These are phyloP conservation scores for Silene coronaria DNA, from an alignment of 179 eudicot genomes.

Conservation along the genomic window DNA sequence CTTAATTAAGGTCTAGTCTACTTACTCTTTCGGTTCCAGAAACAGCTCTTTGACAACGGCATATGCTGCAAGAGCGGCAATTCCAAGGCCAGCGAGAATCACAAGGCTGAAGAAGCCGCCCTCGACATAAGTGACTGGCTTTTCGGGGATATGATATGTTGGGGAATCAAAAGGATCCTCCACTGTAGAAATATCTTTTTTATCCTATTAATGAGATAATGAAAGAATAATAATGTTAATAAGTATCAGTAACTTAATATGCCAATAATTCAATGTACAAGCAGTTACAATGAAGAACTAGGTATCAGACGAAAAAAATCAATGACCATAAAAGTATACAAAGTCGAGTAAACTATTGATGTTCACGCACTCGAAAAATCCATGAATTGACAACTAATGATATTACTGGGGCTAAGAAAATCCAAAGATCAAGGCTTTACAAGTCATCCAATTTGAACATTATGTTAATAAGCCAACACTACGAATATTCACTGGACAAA, in stretches of 20 bases:
- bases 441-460: not conserved
- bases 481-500: not conserved
- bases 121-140: conserved; percentile 78
- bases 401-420: not conserved
- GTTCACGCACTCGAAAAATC: not conserved
- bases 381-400: not conserved
- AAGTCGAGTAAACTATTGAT: not conserved
- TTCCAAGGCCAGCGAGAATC: conserved; percentile 73
- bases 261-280: not conserved
- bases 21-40: conserved; percentile 75
- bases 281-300: conserved; percentile 11
- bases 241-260: too few relatives aligned
- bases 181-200: conserved; percentile 53
- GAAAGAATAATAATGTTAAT: conserved; percentile 4
- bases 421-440: not conserved
- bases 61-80: conserved; percentile 70
- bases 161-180: conserved; percentile 95
- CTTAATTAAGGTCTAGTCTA: not conserved
- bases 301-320: not conserved
- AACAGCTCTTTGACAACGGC: conserved; percentile 75
- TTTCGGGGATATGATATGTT: conserved; percentile 89
- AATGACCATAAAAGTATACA: not conserved
- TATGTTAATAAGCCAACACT: not conserved
- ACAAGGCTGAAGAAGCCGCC: conserved; percentile 68
- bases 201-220: conserved; percentile 25